These are phyloP conservation scores for Penicillium sp. DNA, from an alignment of 2,329 filamentous ascomycete genomes.

Conservation along the genomic window DNA sequence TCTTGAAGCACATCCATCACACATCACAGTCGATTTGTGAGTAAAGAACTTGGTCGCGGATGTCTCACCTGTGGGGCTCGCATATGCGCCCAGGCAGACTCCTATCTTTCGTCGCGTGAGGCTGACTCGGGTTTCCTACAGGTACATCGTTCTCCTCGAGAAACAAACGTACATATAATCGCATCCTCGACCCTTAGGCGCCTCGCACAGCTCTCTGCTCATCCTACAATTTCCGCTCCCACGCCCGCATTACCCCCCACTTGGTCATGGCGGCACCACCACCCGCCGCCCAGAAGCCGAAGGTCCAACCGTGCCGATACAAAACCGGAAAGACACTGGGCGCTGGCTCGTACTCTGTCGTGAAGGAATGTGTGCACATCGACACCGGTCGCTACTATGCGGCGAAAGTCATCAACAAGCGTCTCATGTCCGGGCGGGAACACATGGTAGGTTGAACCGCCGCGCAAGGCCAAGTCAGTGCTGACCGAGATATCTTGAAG, in stretches of 20 bases:
- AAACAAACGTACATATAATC: neutral
- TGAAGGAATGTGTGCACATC: slow-evolving; percentile 98
- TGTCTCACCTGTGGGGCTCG: too few species aligned
- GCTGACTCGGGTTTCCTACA: too few species aligned
- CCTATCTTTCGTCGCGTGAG: too few species aligned
- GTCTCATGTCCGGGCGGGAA: slow-evolving; percentile 93
- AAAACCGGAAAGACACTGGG: slow-evolving; percentile 98
- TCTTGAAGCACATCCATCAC: too few species aligned
- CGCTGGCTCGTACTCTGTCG: slow-evolving; percentile 95
- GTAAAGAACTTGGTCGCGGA: too few species aligned
- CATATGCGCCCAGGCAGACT: too few species aligned
- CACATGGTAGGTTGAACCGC: slow-evolving; percentile 74
- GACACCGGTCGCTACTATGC: slow-evolving; percentile 98
- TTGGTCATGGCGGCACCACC: slow-evolving; percentile 35
- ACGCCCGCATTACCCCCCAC: neutral
- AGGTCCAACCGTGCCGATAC: slow-evolving; percentile 94
- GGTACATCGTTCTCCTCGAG: too few species aligned
- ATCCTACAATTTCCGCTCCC: neutral
- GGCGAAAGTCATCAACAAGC: slow-evolving; percentile 98
- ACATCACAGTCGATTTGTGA: too few species aligned
- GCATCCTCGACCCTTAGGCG: neutral
- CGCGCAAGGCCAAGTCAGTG: neutral
- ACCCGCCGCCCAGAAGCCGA: slow-evolving; percentile 48
- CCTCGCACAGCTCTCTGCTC: neutral
- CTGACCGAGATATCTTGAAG: slow-evolving; percentile 47